Conservation (phyloP, 2,329 filamentous ascomycete species). For the Nothophaeocryptopus gaeumannii region DNA sequence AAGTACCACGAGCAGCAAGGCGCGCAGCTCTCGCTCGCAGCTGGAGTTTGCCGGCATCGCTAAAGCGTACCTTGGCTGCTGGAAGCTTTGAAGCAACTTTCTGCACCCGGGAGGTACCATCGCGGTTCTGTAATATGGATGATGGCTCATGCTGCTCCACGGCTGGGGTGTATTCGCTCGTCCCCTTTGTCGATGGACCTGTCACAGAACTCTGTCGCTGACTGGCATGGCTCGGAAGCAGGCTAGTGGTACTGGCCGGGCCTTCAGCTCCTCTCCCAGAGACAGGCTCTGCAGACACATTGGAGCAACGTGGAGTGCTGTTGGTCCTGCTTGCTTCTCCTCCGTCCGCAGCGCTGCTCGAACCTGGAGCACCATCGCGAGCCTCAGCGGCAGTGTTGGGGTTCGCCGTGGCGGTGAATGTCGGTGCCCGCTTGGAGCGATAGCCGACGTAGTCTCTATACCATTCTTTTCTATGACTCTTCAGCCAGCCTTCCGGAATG, state of each 20-base stretch:
- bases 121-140: constrained; percentile 10
- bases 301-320: constrained; percentile 6
- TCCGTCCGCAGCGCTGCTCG: constrained; percentile 1
- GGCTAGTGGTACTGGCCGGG: constrained; percentile 28
- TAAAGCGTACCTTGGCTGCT: constrained; percentile 30
- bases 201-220: constrained; percentile 13
- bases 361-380: constrained; percentile 2
- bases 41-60: constrained; percentile 31
- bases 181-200: constrained; percentile 5
- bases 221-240: constrained; percentile 26
- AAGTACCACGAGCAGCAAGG: constrained; percentile 28
- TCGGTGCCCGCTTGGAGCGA: constrained; percentile 26
- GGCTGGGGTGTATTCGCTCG: constrained; percentile 7
- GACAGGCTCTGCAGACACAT: constrained; percentile 6
- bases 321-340: constrained; percentile 1
- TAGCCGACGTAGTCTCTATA: constrained; percentile 52
- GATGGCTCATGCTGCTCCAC: constrained; percentile 9
- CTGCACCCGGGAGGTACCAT: constrained; percentile 13
- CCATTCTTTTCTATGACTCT: constrained; percentile 62
- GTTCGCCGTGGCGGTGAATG: constrained; percentile 29
- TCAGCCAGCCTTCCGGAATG: constrained; percentile 63
- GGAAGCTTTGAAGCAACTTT: constrained; percentile 18
- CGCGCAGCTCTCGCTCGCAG: constrained; percentile 31
- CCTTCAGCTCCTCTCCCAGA: constrained; percentile 10
- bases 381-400: constrained; percentile 7